Evolutionary conservation across 192 early-diverging fungal genomes (phyloP), one percentile per base, ranked within the genome.

Genomic region (Phlyctochytrium planicorne): DNA sequence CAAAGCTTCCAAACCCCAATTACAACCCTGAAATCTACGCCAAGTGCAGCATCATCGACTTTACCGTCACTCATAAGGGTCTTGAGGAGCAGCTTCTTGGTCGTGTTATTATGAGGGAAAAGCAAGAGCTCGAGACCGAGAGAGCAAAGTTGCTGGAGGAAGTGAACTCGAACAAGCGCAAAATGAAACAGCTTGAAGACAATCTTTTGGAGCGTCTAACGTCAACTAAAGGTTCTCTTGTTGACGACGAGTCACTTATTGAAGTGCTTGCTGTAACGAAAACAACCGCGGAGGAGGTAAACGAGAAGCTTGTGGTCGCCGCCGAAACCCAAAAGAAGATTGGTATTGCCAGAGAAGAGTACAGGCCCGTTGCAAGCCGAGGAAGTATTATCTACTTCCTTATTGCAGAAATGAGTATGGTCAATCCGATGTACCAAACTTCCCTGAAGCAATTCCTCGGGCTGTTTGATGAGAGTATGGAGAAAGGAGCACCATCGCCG

Each of bases 321-420:
- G 86, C 85, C 1, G 85, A 88, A 27, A 88, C 86, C 10, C 86
- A 88, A 69, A 87, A 87, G 78, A 88, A 88, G 60, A 88, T 88
- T 65, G 68, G 79, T 32, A 67, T 78, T 69, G 86, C 86, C 10
- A 72, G 86, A 65, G 86, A 88, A 76, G 86, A 88, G 65, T 88
- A 85, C 62, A 68, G 86, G 32, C 86, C 86, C 20, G 86, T 88
- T 2, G 86, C 86, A 16, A 77, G 65, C 27, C 80, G 85, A 2
- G 86, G 86, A 4, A 78, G 74, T 47, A 88, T 88, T 70, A 81
- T 88, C 31, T 88, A 87, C 62, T 88, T 87, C 74, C 72, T 88
- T 71, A 87, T 88, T 75, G 84, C 86, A 12, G 86, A 88, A 53
- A 87, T 88, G 86, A 73, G 70, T 62, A 87, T 87, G 86, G 85